Conservation (phyloP, 2,329 filamentous ascomycete genomes). For the Verticillium zaregamsianum region DNA sequence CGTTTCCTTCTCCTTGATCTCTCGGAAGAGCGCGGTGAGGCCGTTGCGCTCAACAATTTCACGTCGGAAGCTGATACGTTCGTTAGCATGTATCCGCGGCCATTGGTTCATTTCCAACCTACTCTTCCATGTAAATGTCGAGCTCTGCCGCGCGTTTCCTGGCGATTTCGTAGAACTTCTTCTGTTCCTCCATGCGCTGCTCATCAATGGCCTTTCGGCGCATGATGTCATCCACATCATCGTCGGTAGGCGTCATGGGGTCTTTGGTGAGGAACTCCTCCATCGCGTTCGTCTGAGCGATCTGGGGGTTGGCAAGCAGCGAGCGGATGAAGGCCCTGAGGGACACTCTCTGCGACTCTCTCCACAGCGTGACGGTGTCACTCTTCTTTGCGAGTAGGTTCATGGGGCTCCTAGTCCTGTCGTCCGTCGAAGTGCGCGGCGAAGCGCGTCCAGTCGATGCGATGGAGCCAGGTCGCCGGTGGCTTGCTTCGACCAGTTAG, state of each 20-base stretch:
- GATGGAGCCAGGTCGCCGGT: conserved; percentile 26
- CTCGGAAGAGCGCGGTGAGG: conserved; percentile 84
- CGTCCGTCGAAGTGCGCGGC: conserved; percentile 42
- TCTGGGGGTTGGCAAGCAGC: conserved; percentile 76
- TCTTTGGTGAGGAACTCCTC: conserved; percentile 73
- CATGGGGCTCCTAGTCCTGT: conserved; percentile 23
- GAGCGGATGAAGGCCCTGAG: conserved; percentile 86
- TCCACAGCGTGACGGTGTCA: conserved; percentile 52
- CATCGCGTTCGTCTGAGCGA: conserved; percentile 79
- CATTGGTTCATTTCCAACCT: conserved; percentile 22
- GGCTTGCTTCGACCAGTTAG: conserved; percentile 15
- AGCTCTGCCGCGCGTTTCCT: conserved; percentile 84
- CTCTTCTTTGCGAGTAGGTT: conserved; percentile 20
- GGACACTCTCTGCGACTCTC: conserved; percentile 88
- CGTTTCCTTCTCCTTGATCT: conserved; percentile 85
- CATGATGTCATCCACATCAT: conserved; percentile 78
- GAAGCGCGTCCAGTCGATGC: conserved; percentile 30
- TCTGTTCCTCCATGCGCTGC: conserved; percentile 86
- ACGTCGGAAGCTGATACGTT: conserved; percentile 50
- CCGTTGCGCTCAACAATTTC: conserved; percentile 72
- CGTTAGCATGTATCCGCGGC: background rate
- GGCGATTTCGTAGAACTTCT: conserved; percentile 92
- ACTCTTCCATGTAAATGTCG: conserved; percentile 97
- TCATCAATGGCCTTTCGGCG: conserved; percentile 79
- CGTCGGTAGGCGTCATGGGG: conserved; percentile 71